Evolutionary conservation across 345 rosid genomes (phyloP), one percentile per base, ranked within the genome.

Genomic region (Excoecaria agallocha): DNA sequence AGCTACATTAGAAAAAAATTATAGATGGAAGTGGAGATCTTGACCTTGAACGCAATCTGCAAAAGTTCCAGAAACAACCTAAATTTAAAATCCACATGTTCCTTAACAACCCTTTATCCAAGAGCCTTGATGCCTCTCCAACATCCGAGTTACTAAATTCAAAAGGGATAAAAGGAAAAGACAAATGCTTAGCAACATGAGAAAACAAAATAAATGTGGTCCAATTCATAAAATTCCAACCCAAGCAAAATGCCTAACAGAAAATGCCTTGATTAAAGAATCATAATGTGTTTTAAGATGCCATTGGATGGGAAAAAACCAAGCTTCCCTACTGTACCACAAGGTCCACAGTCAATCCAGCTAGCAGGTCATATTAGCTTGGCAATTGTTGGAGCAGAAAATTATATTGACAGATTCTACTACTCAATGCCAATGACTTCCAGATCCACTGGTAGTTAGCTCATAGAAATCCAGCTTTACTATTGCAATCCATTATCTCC

Each of bases 31-130:
- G 75, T 69, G 98, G 99, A 87, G 99, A 93, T 79, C 88, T 89
- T 84, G 99, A 93, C 75, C 96, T 90, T 81, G 98, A 91, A 50
- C 73, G 94, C 69, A 96, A 95, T 93, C 99, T 96, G 98, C 98
- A 96, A 90, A 93, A 93, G 83, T 89, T 89, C 90, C 89, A 91
- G 81, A 96, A 93, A 93, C 87, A 95, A 91, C 83, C 88, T 86
- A 90, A 80, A 84, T 96, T 95, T 88, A 93, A 89, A 79, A 90
- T 77, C 89, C 87, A 87, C 86, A 81, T 62, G 80, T 82, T 88
- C 89, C 87, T 80, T 83, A 88, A 88, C 80, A 82, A 86, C 91
- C 84, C 80, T 85, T 30, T 90, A 90, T 83, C 92, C 92, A 86
- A 90, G 89, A 86, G 85, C 88, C 89, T 87, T 81, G 88, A 86